Conservation (phyloP, 495 filamentous ascomycete species). For the Xylaria castorea region DNA sequence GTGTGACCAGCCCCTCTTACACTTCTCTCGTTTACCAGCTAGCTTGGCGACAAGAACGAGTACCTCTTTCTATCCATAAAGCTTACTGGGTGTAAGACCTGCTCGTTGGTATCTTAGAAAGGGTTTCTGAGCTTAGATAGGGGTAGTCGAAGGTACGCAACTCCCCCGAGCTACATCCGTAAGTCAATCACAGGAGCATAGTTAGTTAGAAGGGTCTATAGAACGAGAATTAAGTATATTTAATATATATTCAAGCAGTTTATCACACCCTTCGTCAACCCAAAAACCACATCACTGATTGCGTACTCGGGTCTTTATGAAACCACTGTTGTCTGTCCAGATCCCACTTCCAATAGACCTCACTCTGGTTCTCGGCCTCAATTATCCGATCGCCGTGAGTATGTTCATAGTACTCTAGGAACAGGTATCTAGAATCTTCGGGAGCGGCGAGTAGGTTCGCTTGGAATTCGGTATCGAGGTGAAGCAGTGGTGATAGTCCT, state of each 20-base stretch:
- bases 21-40: not conserved
- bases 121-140: not conserved
- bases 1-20: not conserved
- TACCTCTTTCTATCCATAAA: not conserved
- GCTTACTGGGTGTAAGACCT: not conserved
- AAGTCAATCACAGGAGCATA: not conserved
- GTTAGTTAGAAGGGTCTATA: not conserved
- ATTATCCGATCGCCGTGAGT: not conserved
- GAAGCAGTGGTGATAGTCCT: not conserved
- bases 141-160: not conserved
- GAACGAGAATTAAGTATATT: not conserved
- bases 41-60: not conserved
- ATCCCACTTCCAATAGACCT: constrained; percentile 23
- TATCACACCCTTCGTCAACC: not conserved
- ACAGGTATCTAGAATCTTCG: constrained; percentile 8
- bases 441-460: constrained; percentile 7
- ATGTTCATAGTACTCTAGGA: constrained; percentile 5
- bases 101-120: not conserved
- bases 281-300: constrained; percentile 20
- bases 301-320: constrained; percentile 9
- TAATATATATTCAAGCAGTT: too few species aligned
- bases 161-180: not conserved
- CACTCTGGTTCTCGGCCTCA: not conserved
- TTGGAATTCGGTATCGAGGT: not conserved
- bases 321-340: not conserved